Base-by-base conservation (phyloP, 768 basidiomycete genomes). In the Agaricus bisporus region DNA sequence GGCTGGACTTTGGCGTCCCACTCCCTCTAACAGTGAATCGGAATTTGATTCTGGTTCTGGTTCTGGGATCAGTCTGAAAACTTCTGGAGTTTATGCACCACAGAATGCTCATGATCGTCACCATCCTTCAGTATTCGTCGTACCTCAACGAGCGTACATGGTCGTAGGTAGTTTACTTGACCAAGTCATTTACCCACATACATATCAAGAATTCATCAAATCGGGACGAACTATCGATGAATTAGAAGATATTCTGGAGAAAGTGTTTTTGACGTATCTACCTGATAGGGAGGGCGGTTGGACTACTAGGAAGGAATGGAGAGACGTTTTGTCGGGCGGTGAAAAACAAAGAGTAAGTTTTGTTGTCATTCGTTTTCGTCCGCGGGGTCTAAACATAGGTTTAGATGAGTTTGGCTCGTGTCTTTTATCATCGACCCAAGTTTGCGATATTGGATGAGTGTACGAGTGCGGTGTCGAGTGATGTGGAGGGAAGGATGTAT, bases 401-500 rank as follows among this genome's bases (percentile, higher is more conserved):
- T 32, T 29, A 54, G 53, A 94, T 98, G 88, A 86, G 81, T 0
- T 82, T 98, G 78, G 91, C 94, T 6, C 77, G 95, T n/a, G 85
- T 95, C 15, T 90, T 98, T 66, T 95, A 92, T 68, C 91, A 91
- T 66, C 68, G 75, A 29, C 92, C 92, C 1, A 81, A 79, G 64
- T 95, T 86, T 66, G 92, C 86, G 0, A 78, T 95, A 12, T 71
- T 95, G 56, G 92, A 95, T 68, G 90, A 98, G 64, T 97, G 93
- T 67, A 98, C 95, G 5, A 91, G 88, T 51, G 95, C 95, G 0
- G 92, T 98, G 9, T 95, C 92, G 11, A 91, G 89, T 57, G 95
- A 98, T 64, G 94, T 98, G 18, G 95, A 98, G 66, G 94, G 94
- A 0, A 75, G 82, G 58, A 94, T 98, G 91, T 98, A 98, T 71